These are phyloP conservation scores for Yamadazyma dendronema DNA, from an alignment of 1,139 yeast genomes.

Conservation along the genomic window DNA sequence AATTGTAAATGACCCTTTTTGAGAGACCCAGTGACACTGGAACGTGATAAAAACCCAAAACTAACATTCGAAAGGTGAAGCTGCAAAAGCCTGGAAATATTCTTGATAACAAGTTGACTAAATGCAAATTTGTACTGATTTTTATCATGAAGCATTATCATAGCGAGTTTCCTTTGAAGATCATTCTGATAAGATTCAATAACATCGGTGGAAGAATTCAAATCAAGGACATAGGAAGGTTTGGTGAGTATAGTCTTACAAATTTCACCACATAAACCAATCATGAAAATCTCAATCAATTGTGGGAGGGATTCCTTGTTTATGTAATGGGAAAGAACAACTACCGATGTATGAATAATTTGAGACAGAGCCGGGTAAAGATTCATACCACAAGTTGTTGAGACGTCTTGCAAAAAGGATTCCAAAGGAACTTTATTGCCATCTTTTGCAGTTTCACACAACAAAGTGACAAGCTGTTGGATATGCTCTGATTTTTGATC, in stretches of 20 bases:
- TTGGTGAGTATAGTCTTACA: slow-evolving; percentile 1
- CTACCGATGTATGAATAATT: neutral
- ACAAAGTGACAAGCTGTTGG: neutral
- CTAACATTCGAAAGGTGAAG: neutral
- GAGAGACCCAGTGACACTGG: neutral
- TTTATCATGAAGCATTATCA: neutral
- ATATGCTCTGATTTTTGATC: neutral
- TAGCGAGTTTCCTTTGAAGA: neutral
- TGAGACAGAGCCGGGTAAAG: slow-evolving; percentile 1
- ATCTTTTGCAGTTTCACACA: slow-evolving; percentile 4
- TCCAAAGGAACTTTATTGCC: slow-evolving; percentile 7
- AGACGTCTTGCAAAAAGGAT: slow-evolving; percentile 2
- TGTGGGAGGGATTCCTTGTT: neutral
- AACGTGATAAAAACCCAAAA: neutral
- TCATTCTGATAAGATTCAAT: neutral
- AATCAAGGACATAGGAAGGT: neutral
- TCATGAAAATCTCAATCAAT: slow-evolving; percentile 3
- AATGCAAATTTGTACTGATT: neutral
- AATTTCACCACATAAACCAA: slow-evolving; percentile 8
- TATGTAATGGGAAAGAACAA: neutral
- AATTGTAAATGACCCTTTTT: neutral
- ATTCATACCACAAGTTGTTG: neutral
- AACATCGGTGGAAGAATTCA: neutral
- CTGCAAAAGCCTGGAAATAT: neutral
- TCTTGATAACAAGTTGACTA: neutral